A percentile compares a stretch with the other conserved stretches of the same genome.
phyloP scores from a whole-genome alignment of 2,329 filamentous ascomycete genomes.

The Fusarium vanettenii region DNA sequence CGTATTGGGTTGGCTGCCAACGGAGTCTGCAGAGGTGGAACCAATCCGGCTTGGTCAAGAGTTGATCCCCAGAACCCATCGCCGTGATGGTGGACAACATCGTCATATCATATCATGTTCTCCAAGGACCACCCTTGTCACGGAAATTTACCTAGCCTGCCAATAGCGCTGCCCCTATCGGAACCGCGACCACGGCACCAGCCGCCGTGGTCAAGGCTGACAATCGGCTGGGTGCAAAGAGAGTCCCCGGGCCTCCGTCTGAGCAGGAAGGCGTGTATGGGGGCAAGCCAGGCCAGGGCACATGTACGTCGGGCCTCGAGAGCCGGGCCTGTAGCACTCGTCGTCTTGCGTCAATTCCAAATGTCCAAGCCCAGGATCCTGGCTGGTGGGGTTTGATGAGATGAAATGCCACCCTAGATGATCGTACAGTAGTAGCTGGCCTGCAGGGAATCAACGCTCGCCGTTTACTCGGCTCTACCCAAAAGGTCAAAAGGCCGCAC shows the following conservation, averaged over 20 bases:
- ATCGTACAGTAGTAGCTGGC: conserved; percentile 32
- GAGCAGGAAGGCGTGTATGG: neutral
- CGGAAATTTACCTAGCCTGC: conserved; percentile 39
- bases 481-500: conserved; percentile 29
- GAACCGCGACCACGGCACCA: conserved; percentile 29
- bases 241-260: neutral
- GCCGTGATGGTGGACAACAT: conserved; percentile 13
- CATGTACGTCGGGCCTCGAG: conserved; percentile 1
- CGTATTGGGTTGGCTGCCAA: conserved; percentile 28
- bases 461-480: conserved; percentile 29
- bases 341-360: conserved; percentile 1
- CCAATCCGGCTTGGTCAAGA: conserved; percentile 17
- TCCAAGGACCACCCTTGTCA: conserved; percentile 30
- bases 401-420: conserved; percentile 37
- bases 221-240: conserved; percentile 22
- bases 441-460: conserved; percentile 29
- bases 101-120: conserved; percentile 43
- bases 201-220: conserved; percentile 30
- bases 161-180: conserved; percentile 33
- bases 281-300: neutral
- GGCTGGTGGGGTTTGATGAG: conserved; percentile 35
- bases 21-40: conserved; percentile 19
- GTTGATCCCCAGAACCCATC: conserved; percentile 26
- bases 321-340: neutral
- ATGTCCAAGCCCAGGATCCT: conserved; percentile 3